phyloP scores from a whole-genome alignment of 2,329 filamentous ascomycete genomes.

The Penicillium thymicola region DNA sequence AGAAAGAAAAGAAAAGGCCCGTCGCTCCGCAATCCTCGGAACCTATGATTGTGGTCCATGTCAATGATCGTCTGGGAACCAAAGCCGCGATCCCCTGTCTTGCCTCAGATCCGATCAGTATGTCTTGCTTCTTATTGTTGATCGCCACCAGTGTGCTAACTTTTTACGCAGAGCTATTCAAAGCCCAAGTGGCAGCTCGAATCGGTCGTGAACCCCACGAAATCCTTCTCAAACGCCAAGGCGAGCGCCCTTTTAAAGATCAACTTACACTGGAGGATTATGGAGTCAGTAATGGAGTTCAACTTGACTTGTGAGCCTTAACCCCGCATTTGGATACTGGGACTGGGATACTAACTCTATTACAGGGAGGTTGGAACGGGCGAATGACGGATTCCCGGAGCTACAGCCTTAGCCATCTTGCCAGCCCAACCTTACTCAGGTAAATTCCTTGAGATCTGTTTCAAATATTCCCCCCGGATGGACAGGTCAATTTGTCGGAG shows the following conservation, averaged over 20 bases:
- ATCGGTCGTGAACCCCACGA: conserved; percentile 88
- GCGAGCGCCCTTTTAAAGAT: conserved; percentile 91
- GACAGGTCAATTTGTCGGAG: conserved; percentile 3
- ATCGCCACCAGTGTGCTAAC: conserved; percentile 2
- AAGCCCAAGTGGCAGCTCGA: conserved; percentile 83
- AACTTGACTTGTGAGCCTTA: conserved; percentile 46
- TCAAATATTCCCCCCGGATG: background rate
- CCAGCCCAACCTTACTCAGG: too few relatives aligned
- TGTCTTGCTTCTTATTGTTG: conserved; percentile 19
- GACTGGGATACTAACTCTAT: conserved; percentile 22
- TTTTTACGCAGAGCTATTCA: conserved; percentile 62
- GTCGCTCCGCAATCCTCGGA: conserved; percentile 51
- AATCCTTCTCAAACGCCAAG: conserved; percentile 87
- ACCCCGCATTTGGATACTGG: background rate
- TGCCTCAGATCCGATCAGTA: conserved; percentile 72
- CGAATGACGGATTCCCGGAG: conserved; percentile 32
- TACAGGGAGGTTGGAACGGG: conserved; percentile 48
- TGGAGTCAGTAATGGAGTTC: conserved; percentile 85
- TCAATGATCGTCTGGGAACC: conserved; percentile 95
- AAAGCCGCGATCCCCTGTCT: conserved; percentile 90
- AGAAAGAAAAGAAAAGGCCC: conserved; percentile 42
- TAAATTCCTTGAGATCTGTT: background rate
- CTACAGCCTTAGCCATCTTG: background rate
- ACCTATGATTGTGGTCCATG: conserved; percentile 88
- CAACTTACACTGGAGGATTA: conserved; percentile 84